Evolutionary conservation across 202 grass and related monocot species (phyloP), one percentile per base, ranked within the genome.

Genomic region (Brachypodium distachyon): DNA sequence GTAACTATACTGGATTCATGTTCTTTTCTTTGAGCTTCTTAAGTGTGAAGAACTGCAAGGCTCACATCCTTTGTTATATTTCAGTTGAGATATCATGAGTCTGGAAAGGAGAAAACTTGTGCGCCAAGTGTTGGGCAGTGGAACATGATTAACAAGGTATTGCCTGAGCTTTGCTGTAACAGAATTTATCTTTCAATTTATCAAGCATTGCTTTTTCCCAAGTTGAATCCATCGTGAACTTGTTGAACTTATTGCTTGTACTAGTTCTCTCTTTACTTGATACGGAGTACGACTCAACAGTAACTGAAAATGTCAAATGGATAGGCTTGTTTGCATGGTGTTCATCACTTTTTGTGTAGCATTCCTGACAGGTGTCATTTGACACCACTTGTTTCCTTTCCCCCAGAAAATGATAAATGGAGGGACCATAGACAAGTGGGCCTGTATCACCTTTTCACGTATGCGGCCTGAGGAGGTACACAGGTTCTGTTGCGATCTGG

Each of bases 91-190:
- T 97, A 97, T 59, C 86, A 93, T 67, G 93, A 93, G 3, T 93
- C 90, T 57, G 93, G 93, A 22, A 82, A 65, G 71, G 83, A 93
- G 47, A 93, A 74, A 77, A 70, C 59, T 5, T 93, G 90, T 83
- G 72, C 53, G 4, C 90, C 93, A 38, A 28, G 26, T 57, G 86
- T 93, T 28, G 93, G 93, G 63, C 93, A 97, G 13, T 97, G 93
- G 93, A 97, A 97, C 81, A 93, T 97, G 90, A 91, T 93, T 32
- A 82, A 72, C 3, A 93, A 91, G 89, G 92, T 93, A 59, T 29
- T 47, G 1, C 1, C 11, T 74, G 26, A 34, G 61, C 39, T 12
- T 42, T 33, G 2, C 23, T n/a, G 22, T 12, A 41, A 64, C 3
- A 9, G 8, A 27, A 38, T 39, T 36, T 46, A 4, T 61, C 10